These are phyloP conservation scores for Pilatotrama ljubarskyi DNA, from an alignment of 768 basidiomycete genomes.

Conservation along the genomic window DNA sequence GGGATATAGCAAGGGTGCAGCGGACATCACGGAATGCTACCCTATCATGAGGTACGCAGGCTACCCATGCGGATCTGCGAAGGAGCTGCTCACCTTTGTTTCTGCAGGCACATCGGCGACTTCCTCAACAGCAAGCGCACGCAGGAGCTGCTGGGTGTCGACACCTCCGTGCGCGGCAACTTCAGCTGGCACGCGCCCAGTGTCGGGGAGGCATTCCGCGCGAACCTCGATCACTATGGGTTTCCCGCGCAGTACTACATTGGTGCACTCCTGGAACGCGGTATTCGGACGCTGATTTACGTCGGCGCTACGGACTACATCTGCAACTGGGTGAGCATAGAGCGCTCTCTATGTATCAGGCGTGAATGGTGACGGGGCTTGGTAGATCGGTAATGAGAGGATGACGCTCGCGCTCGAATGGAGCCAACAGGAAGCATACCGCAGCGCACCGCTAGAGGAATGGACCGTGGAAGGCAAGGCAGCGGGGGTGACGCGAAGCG, in stretches of 20 bases:
- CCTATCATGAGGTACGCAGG: constrained; percentile 45
- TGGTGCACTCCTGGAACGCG: constrained; percentile 53
- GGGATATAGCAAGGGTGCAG: constrained; percentile 39
- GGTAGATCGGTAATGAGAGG: constrained; percentile 54
- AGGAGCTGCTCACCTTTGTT: background rate
- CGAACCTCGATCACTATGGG: constrained; percentile 40
- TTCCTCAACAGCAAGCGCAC: constrained; percentile 64
- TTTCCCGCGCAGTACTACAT: constrained; percentile 44
- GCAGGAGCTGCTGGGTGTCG: constrained; percentile 62
- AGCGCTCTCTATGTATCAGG: background rate
- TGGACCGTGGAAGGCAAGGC: constrained; percentile 56
- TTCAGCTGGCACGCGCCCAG: constrained; percentile 41
- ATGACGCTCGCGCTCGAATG: constrained; percentile 64
- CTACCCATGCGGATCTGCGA: background rate
- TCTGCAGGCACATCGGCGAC: constrained; percentile 48
- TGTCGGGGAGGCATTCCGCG: constrained; percentile 51
- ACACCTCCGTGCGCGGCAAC: constrained; percentile 41
- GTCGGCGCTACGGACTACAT: constrained; percentile 57
- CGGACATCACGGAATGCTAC: constrained; percentile 56
- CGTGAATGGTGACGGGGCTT: background rate
- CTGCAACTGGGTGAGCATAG: constrained; percentile 49
- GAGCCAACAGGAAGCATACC: constrained; percentile 54
- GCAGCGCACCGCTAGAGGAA: constrained; percentile 41
- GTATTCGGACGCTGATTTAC: constrained; percentile 53
- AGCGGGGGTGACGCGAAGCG: constrained; percentile 55